These are phyloP conservation scores for Rhodofomes roseus DNA, from an alignment of 1,284 basidiomycete genomes.

Conservation along the genomic window DNA sequence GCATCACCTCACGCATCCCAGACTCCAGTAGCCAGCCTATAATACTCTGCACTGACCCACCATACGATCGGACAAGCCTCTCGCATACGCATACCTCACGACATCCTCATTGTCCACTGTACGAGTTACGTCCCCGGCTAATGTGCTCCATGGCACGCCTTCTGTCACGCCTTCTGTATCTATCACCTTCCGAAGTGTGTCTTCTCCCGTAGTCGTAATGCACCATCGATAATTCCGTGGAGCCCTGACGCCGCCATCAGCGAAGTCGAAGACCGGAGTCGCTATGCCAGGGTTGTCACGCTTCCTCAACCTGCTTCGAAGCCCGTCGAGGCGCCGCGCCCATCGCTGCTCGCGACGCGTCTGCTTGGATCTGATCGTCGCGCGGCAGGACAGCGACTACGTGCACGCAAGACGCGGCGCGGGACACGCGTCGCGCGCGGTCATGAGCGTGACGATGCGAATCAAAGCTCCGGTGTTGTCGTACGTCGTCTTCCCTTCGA, in stretches of 20 bases:
- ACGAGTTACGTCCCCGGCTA: neutral
- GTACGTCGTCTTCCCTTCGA: neutral
- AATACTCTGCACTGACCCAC: neutral
- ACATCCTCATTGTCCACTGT: neutral
- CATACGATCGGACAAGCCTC: neutral
- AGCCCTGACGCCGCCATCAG: neutral
- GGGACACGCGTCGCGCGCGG: neutral
- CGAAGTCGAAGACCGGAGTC: neutral
- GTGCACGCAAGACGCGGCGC: neutral
- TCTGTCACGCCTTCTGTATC: slow-evolving; percentile 1
- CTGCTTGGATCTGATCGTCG: neutral
- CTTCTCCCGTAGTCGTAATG: neutral
- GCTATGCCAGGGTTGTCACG: neutral
- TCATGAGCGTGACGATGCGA: neutral
- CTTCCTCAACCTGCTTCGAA: neutral
- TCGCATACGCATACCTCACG: neutral
- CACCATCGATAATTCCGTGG: neutral
- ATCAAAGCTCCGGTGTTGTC: neutral
- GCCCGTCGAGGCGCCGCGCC: neutral
- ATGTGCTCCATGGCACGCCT: neutral
- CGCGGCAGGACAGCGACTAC: neutral
- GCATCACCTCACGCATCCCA: neutral
- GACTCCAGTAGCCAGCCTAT: neutral
- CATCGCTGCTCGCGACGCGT: neutral
- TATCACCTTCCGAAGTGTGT: neutral